phyloP scores from a whole-genome alignment of 169 alveolate genomes.

The Plasmodium inui region DNA sequence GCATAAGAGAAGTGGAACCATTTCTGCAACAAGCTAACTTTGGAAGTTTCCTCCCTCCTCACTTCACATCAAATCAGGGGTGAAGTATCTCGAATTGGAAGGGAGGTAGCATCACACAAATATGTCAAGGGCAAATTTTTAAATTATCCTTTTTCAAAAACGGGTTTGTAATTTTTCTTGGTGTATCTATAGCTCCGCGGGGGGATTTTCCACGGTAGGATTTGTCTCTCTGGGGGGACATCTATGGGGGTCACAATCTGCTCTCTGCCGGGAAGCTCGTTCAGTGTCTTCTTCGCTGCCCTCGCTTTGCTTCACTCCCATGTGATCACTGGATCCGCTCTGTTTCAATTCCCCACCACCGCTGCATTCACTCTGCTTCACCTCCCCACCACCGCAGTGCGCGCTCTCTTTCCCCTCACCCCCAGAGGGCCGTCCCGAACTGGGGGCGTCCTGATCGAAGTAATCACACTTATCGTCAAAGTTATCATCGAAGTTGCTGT shows the following conservation, averaged over 20 bases:
- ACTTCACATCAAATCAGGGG: background rate
- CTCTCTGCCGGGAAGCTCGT: background rate
- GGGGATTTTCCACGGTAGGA: background rate
- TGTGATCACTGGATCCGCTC: too few relatives aligned
- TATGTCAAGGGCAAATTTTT: background rate
- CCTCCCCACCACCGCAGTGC: background rate
- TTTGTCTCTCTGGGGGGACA: background rate
- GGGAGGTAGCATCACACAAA: background rate
- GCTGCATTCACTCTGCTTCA: background rate
- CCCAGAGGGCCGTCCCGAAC: background rate
- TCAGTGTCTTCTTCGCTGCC: background rate
- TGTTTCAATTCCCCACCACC: background rate
- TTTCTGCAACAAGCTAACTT: background rate
- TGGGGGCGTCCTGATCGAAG: background rate
- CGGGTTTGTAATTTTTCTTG: background rate
- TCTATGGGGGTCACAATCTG: background rate
- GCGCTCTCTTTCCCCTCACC: background rate
- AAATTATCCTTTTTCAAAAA: background rate
- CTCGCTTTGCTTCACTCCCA: background rate
- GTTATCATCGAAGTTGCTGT: slow-evolving; percentile 32
- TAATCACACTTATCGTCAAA: slow-evolving; percentile 17
- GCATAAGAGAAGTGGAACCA: background rate
- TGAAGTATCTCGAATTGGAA: background rate
- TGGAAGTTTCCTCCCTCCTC: background rate
- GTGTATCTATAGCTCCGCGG: background rate